Evolutionary conservation across 2,329 filamentous ascomycete genomes (phyloP).

Genomic region (Penicillium crustosum): DNA sequence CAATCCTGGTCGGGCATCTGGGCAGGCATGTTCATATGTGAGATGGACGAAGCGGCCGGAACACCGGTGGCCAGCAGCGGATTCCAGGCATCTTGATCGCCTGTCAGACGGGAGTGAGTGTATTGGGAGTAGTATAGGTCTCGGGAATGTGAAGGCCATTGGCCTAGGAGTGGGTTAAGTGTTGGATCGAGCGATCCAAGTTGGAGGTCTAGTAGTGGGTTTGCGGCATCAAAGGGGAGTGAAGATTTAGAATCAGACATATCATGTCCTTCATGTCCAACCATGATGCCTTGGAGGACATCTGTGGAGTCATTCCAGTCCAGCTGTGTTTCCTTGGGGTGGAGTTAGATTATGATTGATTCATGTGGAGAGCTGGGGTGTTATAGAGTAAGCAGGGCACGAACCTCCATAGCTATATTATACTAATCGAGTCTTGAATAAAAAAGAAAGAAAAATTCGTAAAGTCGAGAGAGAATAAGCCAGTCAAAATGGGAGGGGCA

Average conservation of each 20-base stretch:
- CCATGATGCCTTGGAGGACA: conserved; percentile 37
- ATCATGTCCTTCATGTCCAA: conserved; percentile 5
- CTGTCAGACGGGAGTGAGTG: conserved; percentile 18
- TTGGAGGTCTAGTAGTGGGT: conserved; percentile 29
- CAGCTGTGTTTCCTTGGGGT: conserved; percentile 7
- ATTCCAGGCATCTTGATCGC: conserved; percentile 35
- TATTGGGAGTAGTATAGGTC: conserved; percentile 27
- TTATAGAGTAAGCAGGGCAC: conserved; percentile 2
- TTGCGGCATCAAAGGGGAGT: conserved; percentile 19
- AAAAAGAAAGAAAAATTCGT: background rate
- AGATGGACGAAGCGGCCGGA: conserved; percentile 18
- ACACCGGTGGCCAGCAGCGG: conserved; percentile 34
- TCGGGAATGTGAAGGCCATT: conserved; percentile 22
- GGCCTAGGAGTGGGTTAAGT: conserved; percentile 20
- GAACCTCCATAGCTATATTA: conserved; percentile 12
- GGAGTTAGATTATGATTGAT: conserved; percentile 2
- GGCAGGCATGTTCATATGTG: conserved; percentile 20
- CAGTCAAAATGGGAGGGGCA: conserved; percentile 6
- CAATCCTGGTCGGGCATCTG: conserved; percentile 23
- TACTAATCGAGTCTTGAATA: background rate
- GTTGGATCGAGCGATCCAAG: conserved; percentile 15
- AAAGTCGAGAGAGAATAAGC: background rate
- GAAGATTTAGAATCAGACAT: conserved; percentile 6
- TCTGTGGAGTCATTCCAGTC: conserved; percentile 29
- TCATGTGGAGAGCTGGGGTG: background rate